Base-by-base conservation (phyloP, 257 asterid genomes). In the Striga asiatica region DNA sequence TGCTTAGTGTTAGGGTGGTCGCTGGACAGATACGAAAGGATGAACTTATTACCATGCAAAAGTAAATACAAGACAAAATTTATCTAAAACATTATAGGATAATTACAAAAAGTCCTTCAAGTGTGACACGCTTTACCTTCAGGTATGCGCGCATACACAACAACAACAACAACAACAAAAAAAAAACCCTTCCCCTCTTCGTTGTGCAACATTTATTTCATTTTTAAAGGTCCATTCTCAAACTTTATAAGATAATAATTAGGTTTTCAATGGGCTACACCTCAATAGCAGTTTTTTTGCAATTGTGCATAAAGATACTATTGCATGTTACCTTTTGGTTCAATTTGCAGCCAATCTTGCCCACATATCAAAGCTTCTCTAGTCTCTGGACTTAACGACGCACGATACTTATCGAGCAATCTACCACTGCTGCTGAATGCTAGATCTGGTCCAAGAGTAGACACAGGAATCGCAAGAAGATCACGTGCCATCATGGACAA, bases 401-500 rank as follows among this genome's bases (percentile, higher is more conserved):
- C 77, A 32, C 64, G 78, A 31, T 73, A 74, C 63, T 60, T 75
- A 52, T 87, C 93, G 24, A 91, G 94, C 64, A 85, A 77, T 72
- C 93, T 77, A 32, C 82, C 84, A 9, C 66, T 34, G 64, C 71
- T 79, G 75, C 82, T 81, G 67, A 85, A 82, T 11, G 82, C 86
- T 48, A 74, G 67, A 56, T 82, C 95, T 5, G 72, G 79, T 32
- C 78, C 93, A 61, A 92, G 82, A 29, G 95, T 84, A 29, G 95
- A 81, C 47, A 83, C 81, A 6, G 95, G 95, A 61, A 84, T 66
- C 5, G 78, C 89, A 71, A 92, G 81, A 45, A 88, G 56, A 74
- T 92, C 99, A 8, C 97, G 94, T 3, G 99, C 99, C 85, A 92
- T 82, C 84, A 79, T 74, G 8, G 99, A 92, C 70, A 88, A 79